A percentile compares a stretch with the other conserved stretches of the same genome.
These are phyloP conservation scores for Corylus americana DNA, from an alignment of 306 rosid genomes.

Conservation along the genomic window DNA sequence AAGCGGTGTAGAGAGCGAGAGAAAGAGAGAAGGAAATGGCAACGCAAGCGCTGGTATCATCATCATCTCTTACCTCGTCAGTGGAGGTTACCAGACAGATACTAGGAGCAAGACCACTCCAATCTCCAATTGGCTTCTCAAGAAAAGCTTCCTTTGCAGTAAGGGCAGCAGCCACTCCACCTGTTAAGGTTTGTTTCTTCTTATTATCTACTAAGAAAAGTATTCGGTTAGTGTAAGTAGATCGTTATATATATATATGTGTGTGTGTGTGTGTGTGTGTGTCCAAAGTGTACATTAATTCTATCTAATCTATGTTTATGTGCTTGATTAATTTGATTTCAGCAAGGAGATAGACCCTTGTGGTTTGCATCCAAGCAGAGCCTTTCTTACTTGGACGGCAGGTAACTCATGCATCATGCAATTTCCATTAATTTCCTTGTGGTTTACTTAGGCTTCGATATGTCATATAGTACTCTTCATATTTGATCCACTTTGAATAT, in stretches of 20 bases:
- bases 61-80: constrained; percentile 77
- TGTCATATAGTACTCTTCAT: not conserved
- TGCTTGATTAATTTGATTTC: constrained; percentile 28
- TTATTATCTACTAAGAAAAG: not conserved
- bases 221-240: no score
- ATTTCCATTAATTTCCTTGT: not conserved
- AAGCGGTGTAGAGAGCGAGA: not conserved
- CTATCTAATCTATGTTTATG: not conserved
- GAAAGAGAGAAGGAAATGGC: constrained; percentile 49
- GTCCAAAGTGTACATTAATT: not conserved
- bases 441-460: not conserved
- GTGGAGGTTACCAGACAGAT: constrained; percentile 61
- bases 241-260: not conserved
- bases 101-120: constrained; percentile 53
- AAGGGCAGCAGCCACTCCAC: constrained; percentile 75
- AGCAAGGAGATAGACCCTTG: constrained; percentile 88
- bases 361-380: constrained; percentile 99
- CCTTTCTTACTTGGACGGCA: constrained; percentile 95
- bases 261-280: no score
- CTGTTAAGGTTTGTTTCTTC: constrained; percentile 64
- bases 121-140: constrained; percentile 42
- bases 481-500: not conserved
- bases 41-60: constrained; percentile 76
- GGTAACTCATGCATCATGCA: constrained; percentile 41
- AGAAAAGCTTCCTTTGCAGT: constrained; percentile 68